A percentile compares a stretch with the other conserved stretches of the same genome.
These are phyloP conservation scores for Letharia lupina DNA, from an alignment of 495 filamentous ascomycete species.

Conservation along the genomic window DNA sequence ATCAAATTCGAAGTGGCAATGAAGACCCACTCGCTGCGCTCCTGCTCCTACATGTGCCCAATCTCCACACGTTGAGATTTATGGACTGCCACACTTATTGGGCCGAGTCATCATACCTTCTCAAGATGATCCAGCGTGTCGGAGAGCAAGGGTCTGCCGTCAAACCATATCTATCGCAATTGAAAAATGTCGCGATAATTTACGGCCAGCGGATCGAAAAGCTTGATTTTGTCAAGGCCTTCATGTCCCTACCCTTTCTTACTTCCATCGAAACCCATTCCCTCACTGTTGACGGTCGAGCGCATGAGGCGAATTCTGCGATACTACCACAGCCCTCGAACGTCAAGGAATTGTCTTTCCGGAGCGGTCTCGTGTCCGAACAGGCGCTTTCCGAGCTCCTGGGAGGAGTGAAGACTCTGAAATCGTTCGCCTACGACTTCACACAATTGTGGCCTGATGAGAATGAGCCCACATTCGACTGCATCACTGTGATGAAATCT, in stretches of 20 bases:
- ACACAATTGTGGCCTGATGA: not conserved
- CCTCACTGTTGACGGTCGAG: not conserved
- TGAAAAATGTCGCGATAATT: not conserved
- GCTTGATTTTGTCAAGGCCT: not conserved
- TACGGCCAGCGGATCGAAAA: not conserved
- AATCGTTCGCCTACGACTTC: not conserved
- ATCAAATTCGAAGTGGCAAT: not conserved
- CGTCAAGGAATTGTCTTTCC: not conserved
- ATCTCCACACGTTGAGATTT: not conserved
- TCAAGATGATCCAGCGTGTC: not conserved
- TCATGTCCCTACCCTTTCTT: not conserved
- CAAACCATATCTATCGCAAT: not conserved
- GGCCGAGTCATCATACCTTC: not conserved
- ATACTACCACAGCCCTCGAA: not conserved
- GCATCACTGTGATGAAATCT: not conserved
- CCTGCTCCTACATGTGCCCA: not conserved
- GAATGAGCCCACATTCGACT: not conserved
- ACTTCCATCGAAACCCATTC: not conserved
- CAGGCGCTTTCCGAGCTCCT: not conserved
- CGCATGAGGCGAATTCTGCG: not conserved
- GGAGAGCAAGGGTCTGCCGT: not conserved
- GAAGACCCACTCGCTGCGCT: not conserved
- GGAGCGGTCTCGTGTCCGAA: not conserved
- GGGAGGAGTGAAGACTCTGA: not conserved
- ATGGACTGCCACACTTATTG: no score